Evolutionary conservation across 192 early-diverging fungal species (phyloP).

Genomic region (Podila verticillata): DNA sequence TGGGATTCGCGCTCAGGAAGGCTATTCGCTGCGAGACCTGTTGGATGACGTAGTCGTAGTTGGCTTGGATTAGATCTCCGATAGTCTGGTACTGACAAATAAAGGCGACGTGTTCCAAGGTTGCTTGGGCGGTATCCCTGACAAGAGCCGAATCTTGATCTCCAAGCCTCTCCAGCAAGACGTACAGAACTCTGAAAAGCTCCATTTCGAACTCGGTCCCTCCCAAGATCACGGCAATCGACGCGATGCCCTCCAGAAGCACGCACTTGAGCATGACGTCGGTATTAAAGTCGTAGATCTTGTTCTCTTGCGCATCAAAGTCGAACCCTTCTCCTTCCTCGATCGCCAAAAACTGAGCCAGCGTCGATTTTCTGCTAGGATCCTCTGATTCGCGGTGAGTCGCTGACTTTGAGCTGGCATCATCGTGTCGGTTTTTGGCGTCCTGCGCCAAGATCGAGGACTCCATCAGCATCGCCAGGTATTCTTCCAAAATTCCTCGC

Average conservation of each 20-base stretch:
- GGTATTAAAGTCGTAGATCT: constrained; percentile 28
- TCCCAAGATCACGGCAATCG: constrained; percentile 37
- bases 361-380: constrained; percentile 3
- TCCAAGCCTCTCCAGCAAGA: constrained; percentile 57
- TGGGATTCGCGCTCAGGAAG: constrained; percentile 48
- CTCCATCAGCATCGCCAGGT: constrained; percentile 17
- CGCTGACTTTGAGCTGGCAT: neutral
- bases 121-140: constrained; percentile 50
- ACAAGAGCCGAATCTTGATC: constrained; percentile 52
- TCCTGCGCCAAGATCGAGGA: constrained; percentile 29
- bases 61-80: constrained; percentile 53
- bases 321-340: constrained; percentile 16
- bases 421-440: constrained; percentile 4
- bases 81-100: constrained; percentile 44
- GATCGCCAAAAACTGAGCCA: constrained; percentile 16
- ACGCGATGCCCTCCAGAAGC: constrained; percentile 40
- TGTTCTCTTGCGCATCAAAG: neutral
- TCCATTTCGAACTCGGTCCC: constrained; percentile 45
- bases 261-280: constrained; percentile 31
- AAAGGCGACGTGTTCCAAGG: constrained; percentile 53
- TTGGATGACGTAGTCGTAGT: constrained; percentile 65
- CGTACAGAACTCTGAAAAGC: constrained; percentile 54
- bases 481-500: constrained; percentile 32
- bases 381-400: neutral
- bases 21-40: constrained; percentile 55